Conservation (phyloP, 352 stramenopile species). For the Globisporangium okanoganense region DNA sequence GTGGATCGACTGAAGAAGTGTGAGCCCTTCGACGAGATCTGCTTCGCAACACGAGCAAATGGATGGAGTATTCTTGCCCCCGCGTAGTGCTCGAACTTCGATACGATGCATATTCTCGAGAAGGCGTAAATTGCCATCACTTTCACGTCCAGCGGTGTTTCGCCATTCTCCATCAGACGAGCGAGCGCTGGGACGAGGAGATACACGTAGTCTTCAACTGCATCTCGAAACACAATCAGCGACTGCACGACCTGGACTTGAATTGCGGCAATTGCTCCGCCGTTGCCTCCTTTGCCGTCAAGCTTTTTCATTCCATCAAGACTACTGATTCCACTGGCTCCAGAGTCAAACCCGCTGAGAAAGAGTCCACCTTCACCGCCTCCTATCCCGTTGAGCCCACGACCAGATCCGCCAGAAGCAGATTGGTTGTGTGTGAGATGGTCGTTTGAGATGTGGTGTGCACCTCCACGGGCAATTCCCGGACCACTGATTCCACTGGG, state of each 20-base stretch:
- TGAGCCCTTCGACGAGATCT: constrained; percentile 69
- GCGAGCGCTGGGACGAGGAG: constrained; percentile 92
- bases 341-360: constrained; percentile 25
- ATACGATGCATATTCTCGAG: constrained; percentile 55
- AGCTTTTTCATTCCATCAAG: constrained; percentile 22
- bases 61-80: constrained; percentile 66
- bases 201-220: constrained; percentile 94
- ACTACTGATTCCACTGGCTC: constrained; percentile 6
- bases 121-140: constrained; percentile 71
- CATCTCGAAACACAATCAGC: constrained; percentile 89
- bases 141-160: constrained; percentile 79
- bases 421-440: constrained; percentile 5
- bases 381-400: background rate
- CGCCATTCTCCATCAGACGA: constrained; percentile 90
- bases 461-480: background rate
- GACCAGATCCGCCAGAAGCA: background rate
- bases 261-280: constrained; percentile 32
- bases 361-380: constrained; percentile 6
- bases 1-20: constrained; percentile 60
- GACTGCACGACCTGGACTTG: constrained; percentile 85
- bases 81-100: constrained; percentile 79
- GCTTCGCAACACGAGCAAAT: constrained; percentile 62
- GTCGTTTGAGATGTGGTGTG: constrained; percentile 16
- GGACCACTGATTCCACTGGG: background rate
- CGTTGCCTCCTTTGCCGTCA: constrained; percentile 13